Conservation (phyloP, 2,329 filamentous ascomycete species). For the Monascus ruber region DNA sequence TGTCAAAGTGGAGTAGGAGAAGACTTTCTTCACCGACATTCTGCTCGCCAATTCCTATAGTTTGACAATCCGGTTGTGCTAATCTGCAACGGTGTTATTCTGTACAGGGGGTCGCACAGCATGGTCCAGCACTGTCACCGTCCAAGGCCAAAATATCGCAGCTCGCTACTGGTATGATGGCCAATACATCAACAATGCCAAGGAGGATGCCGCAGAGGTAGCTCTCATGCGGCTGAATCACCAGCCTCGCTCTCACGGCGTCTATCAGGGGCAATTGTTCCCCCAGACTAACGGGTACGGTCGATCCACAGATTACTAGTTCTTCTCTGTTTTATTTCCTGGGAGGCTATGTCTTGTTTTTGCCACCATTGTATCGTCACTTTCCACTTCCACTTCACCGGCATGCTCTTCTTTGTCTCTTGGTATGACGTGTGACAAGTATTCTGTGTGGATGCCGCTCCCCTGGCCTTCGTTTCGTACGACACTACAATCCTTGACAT, state of each 20-base stretch:
- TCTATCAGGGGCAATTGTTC: constrained; percentile 14
- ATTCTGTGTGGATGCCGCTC: no score
- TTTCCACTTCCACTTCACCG: neutral
- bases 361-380: constrained; percentile 11
- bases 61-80: constrained; percentile 14
- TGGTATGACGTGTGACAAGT: no score
- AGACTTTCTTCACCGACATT: constrained; percentile 22
- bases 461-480: no score
- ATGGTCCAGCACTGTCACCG: constrained; percentile 73
- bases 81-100: constrained; percentile 7
- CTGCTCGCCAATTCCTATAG: constrained; percentile 4
- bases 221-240: constrained; percentile 37
- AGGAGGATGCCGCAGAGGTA: constrained; percentile 81
- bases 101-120: constrained; percentile 70
- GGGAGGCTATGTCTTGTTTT: constrained; percentile 18
- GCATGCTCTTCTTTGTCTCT: no score
- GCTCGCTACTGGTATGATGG: constrained; percentile 89
- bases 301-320: constrained; percentile 1
- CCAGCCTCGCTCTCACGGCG: constrained; percentile 11
- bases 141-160: constrained; percentile 52
- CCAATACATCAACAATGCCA: constrained; percentile 73
- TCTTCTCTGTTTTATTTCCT: constrained; percentile 1
- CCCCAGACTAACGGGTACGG: constrained; percentile 10
- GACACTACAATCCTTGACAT: no score
- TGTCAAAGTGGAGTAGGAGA: no score